Evolutionary conservation across 257 asterid species (phyloP).

Genomic region (Avicennia marina): DNA sequence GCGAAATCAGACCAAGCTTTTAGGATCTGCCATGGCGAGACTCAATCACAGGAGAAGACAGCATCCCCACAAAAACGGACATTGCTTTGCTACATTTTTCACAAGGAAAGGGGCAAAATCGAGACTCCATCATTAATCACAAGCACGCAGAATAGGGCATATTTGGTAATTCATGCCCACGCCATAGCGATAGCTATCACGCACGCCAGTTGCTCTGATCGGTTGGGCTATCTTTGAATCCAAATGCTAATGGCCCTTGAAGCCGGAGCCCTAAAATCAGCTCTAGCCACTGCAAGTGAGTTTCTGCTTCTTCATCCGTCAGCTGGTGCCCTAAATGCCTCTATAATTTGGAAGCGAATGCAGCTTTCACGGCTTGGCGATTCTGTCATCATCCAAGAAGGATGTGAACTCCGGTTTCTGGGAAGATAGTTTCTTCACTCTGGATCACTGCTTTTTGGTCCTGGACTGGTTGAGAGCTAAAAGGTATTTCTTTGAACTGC

Average conservation of each 20-base stretch:
- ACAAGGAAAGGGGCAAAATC: too few relatives aligned
- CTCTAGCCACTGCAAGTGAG: slow-evolving; percentile 57
- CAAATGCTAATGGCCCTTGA: slow-evolving; percentile 51
- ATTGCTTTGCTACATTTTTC: too few relatives aligned
- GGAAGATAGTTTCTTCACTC: slow-evolving; percentile 29
- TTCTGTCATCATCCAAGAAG: slow-evolving; percentile 27
- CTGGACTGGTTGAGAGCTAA: slow-evolving; percentile 56
- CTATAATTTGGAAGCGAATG: slow-evolving; percentile 74
- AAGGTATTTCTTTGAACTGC: slow-evolving; percentile 92
- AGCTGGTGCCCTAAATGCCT: slow-evolving; percentile 33
- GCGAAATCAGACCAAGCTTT: slow-evolving; percentile 71
- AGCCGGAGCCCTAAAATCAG: slow-evolving; percentile 82
- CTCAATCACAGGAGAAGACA: slow-evolving; percentile 48
- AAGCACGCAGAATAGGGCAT: too few relatives aligned
- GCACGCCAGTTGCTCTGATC: too few relatives aligned
- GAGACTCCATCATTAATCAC: too few relatives aligned
- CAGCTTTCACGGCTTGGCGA: slow-evolving; percentile 72
- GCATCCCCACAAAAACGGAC: slow-evolving; percentile 77
- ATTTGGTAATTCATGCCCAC: too few relatives aligned
- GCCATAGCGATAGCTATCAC: too few relatives aligned
- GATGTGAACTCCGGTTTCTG: slow-evolving; percentile 28
- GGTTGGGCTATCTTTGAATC: slow-evolving; percentile 19
- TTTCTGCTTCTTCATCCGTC: slow-evolving; percentile 26
- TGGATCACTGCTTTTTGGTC: slow-evolving; percentile 22
- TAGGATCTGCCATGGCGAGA: slow-evolving; percentile 64